Conservation (phyloP, 1,284 basidiomycete species). For the Marasmius fiardii region DNA sequence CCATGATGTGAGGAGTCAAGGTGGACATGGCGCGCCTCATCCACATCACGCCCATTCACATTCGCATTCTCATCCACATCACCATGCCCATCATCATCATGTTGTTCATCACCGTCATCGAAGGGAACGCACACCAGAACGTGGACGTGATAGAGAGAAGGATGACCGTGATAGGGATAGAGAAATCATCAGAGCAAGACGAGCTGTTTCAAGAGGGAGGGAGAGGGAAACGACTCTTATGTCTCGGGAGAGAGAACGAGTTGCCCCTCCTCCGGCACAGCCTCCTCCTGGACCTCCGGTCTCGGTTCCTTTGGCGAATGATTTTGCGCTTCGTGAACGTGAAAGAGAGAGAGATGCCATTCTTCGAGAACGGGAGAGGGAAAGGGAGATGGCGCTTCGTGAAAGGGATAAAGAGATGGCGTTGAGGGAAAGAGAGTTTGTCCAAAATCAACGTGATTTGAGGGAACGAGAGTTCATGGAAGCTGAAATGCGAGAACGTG, state of each 20-base stretch:
- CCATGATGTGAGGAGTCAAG: not conserved
- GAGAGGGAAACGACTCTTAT: not conserved
- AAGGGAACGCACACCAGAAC: not conserved
- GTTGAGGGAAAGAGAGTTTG: constrained; percentile 5
- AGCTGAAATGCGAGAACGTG: not conserved
- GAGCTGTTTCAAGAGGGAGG: not conserved
- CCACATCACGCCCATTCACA: not conserved
- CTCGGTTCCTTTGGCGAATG: not conserved
- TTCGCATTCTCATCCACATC: not conserved
- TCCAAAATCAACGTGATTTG: constrained; percentile 3
- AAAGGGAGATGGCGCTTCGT: not conserved
- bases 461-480: constrained; percentile 3
- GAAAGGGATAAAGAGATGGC: not conserved
- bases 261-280: not conserved
- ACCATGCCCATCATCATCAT: not conserved
- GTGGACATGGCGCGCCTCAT: not conserved
- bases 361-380: not conserved
- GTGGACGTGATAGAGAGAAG: not conserved
- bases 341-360: no score
- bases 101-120: not conserved
- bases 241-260: not conserved
- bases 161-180: no score
- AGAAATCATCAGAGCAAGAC: not conserved
- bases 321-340: not conserved
- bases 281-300: not conserved